These are phyloP conservation scores for Pseudocercospora eumusae DNA, from an alignment of 2,329 filamentous ascomycete genomes.

Conservation along the genomic window DNA sequence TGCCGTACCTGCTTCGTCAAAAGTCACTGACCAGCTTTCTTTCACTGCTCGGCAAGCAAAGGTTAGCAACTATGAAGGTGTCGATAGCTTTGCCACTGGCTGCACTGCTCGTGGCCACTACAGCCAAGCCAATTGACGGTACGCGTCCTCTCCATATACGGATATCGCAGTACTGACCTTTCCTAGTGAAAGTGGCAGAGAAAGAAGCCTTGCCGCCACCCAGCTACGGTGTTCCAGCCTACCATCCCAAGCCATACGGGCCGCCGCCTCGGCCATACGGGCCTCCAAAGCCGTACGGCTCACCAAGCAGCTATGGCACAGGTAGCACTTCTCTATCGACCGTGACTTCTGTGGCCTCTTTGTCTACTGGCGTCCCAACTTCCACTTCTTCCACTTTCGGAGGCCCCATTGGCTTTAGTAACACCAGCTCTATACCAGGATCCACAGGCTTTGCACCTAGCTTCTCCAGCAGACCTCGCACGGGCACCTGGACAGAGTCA, in stretches of 20 bases:
- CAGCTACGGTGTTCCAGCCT: constrained; percentile 14
- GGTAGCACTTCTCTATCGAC: constrained; percentile 2
- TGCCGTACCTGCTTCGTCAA: neutral
- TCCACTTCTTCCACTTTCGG: neutral
- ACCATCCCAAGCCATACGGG: constrained; percentile 13
- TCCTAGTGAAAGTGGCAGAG: neutral
- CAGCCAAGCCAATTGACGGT: constrained; percentile 9
- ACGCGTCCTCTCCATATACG: neutral
- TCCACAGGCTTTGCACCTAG: neutral
- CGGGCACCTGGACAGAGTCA: neutral
- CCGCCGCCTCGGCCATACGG: constrained; percentile 14
- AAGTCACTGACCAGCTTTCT: neutral
- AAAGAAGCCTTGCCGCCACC: neutral
- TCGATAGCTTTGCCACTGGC: neutral
- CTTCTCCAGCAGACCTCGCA: neutral
- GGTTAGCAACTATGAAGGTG: constrained; percentile 12
- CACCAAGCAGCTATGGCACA: constrained; percentile 9
- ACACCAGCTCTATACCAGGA: neutral
- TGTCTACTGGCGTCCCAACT: neutral
- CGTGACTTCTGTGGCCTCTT: neutral
- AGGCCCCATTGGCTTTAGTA: neutral
- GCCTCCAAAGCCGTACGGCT: constrained; percentile 2
- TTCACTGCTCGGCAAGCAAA: neutral
- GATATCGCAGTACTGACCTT: neutral
- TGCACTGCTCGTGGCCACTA: neutral